A percentile compares a stretch with the other conserved stretches of the same genome.
Conservation (phyloP, 176 grass and related monocot species). For the Rhipidocladum racemiflorum region DNA sequence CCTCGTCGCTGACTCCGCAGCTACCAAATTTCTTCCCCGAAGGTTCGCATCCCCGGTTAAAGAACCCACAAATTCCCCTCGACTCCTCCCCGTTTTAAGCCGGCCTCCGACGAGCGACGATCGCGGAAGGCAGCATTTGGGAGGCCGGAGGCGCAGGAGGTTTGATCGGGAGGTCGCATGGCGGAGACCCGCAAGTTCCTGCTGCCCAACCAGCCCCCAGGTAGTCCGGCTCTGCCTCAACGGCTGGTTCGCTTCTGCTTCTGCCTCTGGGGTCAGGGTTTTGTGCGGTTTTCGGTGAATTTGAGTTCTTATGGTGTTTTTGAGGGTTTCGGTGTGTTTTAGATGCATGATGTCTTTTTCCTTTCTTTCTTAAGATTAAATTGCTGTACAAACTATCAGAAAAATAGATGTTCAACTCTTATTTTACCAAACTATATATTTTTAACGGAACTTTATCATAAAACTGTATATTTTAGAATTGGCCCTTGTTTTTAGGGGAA, state of each 20-base stretch:
- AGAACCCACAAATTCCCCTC: background rate
- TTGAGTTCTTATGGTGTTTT: background rate
- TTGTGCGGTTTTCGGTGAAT: background rate
- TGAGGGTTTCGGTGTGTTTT: background rate
- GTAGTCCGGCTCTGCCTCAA: background rate
- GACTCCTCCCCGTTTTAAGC: constrained; percentile 21
- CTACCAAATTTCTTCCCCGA: constrained; percentile 26
- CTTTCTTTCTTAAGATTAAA: too few species aligned
- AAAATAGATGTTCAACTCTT: too few species aligned
- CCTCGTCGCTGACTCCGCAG: background rate
- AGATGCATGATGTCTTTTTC: background rate
- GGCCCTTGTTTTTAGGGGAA: too few species aligned
- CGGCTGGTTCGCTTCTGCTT: too few species aligned
- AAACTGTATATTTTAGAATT: too few species aligned
- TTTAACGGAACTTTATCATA: too few species aligned
- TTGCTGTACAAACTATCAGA: too few species aligned
- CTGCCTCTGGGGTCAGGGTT: background rate
- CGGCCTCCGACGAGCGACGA: constrained; percentile 2
- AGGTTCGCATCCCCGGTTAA: constrained; percentile 11
- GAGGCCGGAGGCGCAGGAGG: background rate
- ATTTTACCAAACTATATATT: too few species aligned
- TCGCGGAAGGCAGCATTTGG: too few species aligned
- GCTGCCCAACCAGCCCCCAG: constrained; percentile 36
- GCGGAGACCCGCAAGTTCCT: constrained; percentile 26
- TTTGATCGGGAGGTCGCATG: constrained; percentile 8